Evolutionary conservation across 352 stramenopile genomes (phyloP), one percentile per base, ranked within the genome.

Genomic region (Albugo candida): DNA sequence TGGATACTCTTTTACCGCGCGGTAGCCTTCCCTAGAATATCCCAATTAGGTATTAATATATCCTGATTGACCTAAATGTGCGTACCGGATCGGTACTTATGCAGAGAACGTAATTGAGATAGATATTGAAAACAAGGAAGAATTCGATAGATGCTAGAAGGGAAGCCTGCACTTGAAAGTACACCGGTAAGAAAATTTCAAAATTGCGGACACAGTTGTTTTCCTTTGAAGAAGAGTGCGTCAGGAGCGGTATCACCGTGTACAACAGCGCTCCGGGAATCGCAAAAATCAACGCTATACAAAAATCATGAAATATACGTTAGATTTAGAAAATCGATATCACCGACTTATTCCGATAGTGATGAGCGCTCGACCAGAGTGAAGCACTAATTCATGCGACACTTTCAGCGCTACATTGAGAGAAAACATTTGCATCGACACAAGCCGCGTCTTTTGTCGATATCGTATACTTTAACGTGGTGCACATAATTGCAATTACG

Each of bases 41-140:
- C 13, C 43, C 24, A 17, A 52, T 27, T 1, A 35, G 45, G 17
- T 36, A 6, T 40, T 54, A 42, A 38, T 58, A 34, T n/a, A n/a
- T n/a, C n/a, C 21, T 16, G 8, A 13, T 36, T 35, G 39, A 10
- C 42, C 39, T 60, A 41, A 53, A 47, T 31, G 49, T 46, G 1
- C 37, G 52, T 20, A 62, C 71, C 52, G 71, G 69, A 39, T 83
- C 65, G 6, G 64, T 81, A 1, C 64, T 59, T 39, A 76, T 60
- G 42, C 71, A 81, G 16, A 83, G 51, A 14, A 63, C 65, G 51
- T 83, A 83, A 58, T 83, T 83, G 63, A 81, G 81, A 51, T 75
- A 75, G 31, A 81, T 54, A 41, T 54, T 56, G 21, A 49, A 54
- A 19, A 56, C 14, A 20, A 39, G 10, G 52, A 72, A 19, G 63